Evolutionary conservation across 1,284 basidiomycete species (phyloP).

Genomic region (Boletus nobilissimus): DNA sequence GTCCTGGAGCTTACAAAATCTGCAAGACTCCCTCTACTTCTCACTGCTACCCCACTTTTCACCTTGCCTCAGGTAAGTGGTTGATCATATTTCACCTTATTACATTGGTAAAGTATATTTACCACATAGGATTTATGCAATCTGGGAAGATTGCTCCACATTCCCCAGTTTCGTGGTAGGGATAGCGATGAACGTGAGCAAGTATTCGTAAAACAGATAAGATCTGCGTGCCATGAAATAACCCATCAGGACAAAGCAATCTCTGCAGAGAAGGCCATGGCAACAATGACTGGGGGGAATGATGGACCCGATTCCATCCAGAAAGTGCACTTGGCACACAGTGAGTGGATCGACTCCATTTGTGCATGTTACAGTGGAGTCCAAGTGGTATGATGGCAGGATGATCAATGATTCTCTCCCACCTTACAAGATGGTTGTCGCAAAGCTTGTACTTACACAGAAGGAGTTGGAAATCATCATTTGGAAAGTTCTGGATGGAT

Average conservation of each 20-base stretch:
- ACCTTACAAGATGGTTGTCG: slow-evolving; percentile 20
- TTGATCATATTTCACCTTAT: neutral
- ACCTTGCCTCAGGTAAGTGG: slow-evolving; percentile 13
- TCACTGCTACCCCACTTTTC: slow-evolving; percentile 4
- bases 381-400: slow-evolving; percentile 19
- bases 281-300: neutral
- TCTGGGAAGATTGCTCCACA: slow-evolving; percentile 18
- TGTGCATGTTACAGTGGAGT: slow-evolving; percentile 15
- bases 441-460: slow-evolving; percentile 10
- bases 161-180: slow-evolving; percentile 9
- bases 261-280: slow-evolving; percentile 19
- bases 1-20: too few relatives aligned
- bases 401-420: slow-evolving; percentile 21
- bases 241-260: slow-evolving; percentile 15
- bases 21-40: too few relatives aligned
- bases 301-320: slow-evolving; percentile 12
- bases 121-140: slow-evolving; percentile 21
- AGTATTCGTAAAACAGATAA: slow-evolving; percentile 5
- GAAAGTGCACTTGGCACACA: slow-evolving; percentile 5
- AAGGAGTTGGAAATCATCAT: slow-evolving; percentile 11
- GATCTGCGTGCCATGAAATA: slow-evolving; percentile 20
- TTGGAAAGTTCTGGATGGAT: slow-evolving; percentile 21
- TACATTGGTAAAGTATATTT: neutral
- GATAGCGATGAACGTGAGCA: slow-evolving; percentile 9
- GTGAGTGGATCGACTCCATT: slow-evolving; percentile 19